A percentile compares a stretch with the other conserved stretches of the same genome.
These are phyloP conservation scores for Leccinellum luteum DNA, from an alignment of 768 basidiomycete species.

Conservation along the genomic window DNA sequence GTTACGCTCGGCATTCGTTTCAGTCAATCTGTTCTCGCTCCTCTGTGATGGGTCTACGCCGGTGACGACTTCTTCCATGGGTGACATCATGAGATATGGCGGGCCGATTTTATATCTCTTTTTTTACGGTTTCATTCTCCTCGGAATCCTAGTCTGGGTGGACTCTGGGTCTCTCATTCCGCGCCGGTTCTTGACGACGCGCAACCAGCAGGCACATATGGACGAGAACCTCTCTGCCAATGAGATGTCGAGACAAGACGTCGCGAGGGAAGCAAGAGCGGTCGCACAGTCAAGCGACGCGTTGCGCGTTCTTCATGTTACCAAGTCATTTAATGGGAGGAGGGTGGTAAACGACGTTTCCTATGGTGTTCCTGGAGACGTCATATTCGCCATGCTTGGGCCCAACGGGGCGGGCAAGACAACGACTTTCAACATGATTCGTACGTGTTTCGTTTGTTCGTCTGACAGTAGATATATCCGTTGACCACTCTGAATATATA, in stretches of 20 bases:
- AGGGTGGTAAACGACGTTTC: slow-evolving; percentile 73
- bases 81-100: slow-evolving; percentile 59
- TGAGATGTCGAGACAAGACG: slow-evolving; percentile 43
- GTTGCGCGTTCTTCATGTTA: slow-evolving; percentile 60
- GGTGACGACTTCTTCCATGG: slow-evolving; percentile 47
- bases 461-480: neutral
- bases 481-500: slow-evolving; percentile 22
- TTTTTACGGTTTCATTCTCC: slow-evolving; percentile 53
- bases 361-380: slow-evolving; percentile 60
- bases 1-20: slow-evolving; percentile 70
- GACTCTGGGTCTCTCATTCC: slow-evolving; percentile 64
- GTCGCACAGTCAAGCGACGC: slow-evolving; percentile 51
- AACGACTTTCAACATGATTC: slow-evolving; percentile 78
- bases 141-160: slow-evolving; percentile 64
- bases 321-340: slow-evolving; percentile 55
- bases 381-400: slow-evolving; percentile 70
- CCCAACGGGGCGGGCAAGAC: slow-evolving; percentile 87
- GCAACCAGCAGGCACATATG: slow-evolving; percentile 10
- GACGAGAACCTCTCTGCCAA: slow-evolving; percentile 13
- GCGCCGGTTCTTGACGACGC: slow-evolving; percentile 32
- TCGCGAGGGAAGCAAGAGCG: slow-evolving; percentile 49
- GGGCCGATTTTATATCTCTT: slow-evolving; percentile 76
- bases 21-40: slow-evolving; percentile 73
- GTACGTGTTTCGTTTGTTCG: slow-evolving; percentile 37
- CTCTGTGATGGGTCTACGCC: slow-evolving; percentile 57